phyloP scores from a whole-genome alignment of 2,329 filamentous ascomycete genomes.

The Cladorrhinum sp. region DNA sequence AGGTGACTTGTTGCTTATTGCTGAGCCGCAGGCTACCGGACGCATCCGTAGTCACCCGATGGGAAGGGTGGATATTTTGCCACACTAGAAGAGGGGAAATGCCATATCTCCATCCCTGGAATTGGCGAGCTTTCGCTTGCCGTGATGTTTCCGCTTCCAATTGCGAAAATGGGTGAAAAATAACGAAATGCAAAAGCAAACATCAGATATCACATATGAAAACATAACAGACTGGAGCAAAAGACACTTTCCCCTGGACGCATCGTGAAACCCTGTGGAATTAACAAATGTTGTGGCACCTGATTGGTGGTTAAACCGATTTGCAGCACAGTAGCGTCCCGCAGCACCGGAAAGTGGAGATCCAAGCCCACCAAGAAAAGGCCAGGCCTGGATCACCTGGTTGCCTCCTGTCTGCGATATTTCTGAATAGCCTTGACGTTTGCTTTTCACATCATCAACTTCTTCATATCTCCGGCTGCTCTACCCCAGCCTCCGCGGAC shows the following conservation, averaged over 20 bases:
- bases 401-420: neutral
- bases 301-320: neutral
- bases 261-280: conserved; percentile 3
- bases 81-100: conserved; percentile 7
- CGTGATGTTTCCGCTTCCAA: no score
- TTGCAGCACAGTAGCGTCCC: conserved; percentile 3
- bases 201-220: neutral
- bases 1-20: neutral
- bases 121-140: neutral
- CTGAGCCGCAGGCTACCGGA: conserved; percentile 7
- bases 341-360: conserved; percentile 3
- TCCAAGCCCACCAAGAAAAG: neutral
- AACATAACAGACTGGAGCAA: neutral
- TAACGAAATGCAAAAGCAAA: neutral
- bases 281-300: neutral
- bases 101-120: neutral
- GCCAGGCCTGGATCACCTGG: neutral
- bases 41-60: conserved; percentile 5
- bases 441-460: neutral
- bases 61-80: neutral
- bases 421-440: neutral
- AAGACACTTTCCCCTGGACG: neutral
- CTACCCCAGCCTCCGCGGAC: neutral
- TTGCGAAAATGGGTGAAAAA: neutral
- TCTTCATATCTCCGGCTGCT: conserved; percentile 3